phyloP scores from a whole-genome alignment of 2,329 filamentous ascomycete species.

The Elsinoe fawcettii region DNA sequence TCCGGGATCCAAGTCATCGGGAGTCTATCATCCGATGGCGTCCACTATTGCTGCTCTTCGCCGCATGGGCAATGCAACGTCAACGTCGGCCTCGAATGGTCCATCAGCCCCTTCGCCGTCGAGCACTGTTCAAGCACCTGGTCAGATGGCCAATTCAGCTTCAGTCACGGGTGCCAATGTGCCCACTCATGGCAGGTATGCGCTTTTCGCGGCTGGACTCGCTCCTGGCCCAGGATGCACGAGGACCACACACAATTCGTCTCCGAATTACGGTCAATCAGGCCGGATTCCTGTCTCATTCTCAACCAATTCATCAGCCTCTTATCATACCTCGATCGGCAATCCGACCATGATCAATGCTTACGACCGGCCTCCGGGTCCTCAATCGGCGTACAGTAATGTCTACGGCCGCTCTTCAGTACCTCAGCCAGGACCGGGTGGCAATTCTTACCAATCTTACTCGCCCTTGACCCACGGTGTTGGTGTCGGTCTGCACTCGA shows the following conservation, averaged over 20 bases:
- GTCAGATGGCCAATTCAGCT: background rate
- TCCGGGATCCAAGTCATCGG: background rate
- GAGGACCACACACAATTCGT: too few species aligned
- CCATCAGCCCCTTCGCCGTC: background rate
- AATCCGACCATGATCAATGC: background rate
- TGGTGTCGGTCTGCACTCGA: background rate
- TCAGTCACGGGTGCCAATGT: too few species aligned
- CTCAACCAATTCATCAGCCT: background rate
- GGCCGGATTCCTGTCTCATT: too few species aligned
- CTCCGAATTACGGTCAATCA: too few species aligned
- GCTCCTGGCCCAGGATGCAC: too few species aligned
- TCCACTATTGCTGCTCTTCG: background rate
- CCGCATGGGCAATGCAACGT: background rate
- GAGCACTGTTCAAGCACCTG: background rate
- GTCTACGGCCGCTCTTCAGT: too few species aligned
- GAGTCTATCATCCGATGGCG: background rate
- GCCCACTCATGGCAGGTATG: too few species aligned
- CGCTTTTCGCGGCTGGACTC: too few species aligned
- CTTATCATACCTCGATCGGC: background rate
- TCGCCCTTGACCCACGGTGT: background rate
- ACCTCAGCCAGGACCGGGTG: background rate
- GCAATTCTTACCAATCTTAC: background rate
- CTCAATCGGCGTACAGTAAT: too few species aligned
- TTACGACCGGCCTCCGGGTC: too few species aligned
- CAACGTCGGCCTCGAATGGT: background rate